Evolutionary conservation across 73 alveolate species (phyloP), one percentile per base, ranked within the genome.

Genomic region (Uronychia setigera): DNA sequence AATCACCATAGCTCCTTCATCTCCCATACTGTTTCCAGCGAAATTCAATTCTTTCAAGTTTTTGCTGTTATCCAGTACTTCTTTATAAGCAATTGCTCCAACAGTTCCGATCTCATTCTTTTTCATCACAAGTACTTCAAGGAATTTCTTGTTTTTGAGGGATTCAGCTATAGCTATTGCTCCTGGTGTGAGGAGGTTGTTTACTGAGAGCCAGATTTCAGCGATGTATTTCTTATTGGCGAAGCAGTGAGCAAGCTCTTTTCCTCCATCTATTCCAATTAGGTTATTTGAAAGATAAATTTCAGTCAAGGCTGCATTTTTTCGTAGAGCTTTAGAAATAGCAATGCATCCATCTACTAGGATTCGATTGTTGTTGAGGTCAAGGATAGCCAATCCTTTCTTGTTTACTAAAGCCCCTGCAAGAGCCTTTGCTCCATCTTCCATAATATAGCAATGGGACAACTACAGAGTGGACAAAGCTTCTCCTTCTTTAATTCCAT

Each of bases 251-350:
- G 91, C 91, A 0, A 91, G 80, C 74, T 76, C 74, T 46, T 74
- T 83, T 11, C 92, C 96, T 1, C 96, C 96, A 59, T 86, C 96
- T 9, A 84, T 82, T 29, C 92, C 96, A 19, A 91, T 91, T 35
- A 58, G 79, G 75, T 91, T 91, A 31, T 86, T 80, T 26, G 89
- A 80, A 77, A 91, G 60, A 32, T 79, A 86, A 1, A 91, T 83
- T 76, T 91, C 96, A 35, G 93, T 81, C 60, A 91, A 82, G 33
- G 93, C 87, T 13, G 93, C 77, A 35, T 91, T 87, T 27, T 35
- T 46, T 28, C 58, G 26, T 13, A 91, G 81, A 0, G 86, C 89
- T 58, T 91, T 91, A 35, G 80, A 79, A 29, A 91, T 91, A 0
- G 91, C 89, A 31, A 91, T 91, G 58, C 96, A 91, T 28, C 96